Conservation (phyloP, 306 rosid species). For the Cucumis melo region DNA sequence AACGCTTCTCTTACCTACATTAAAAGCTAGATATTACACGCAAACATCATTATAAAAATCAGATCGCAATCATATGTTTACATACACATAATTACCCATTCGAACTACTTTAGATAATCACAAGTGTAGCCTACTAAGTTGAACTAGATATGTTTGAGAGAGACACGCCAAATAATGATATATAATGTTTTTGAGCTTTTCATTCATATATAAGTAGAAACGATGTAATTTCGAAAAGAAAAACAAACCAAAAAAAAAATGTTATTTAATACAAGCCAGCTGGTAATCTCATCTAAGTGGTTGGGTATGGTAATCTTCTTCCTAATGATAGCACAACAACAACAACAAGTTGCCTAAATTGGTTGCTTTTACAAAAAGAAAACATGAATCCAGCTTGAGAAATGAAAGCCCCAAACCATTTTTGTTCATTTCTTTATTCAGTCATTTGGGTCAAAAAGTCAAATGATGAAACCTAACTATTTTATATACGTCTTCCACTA, state of each 20-base stretch:
- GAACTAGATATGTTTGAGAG: neutral
- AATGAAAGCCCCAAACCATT: neutral
- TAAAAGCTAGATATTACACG: neutral
- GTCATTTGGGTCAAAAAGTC: neutral
- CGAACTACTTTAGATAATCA: neutral
- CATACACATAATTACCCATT: neutral
- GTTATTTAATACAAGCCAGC: neutral
- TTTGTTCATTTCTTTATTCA: neutral
- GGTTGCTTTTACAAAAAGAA: neutral
- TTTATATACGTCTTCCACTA: neutral
- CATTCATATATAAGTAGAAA: neutral
- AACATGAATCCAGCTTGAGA: conserved; percentile 4
- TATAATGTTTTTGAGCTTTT: neutral
- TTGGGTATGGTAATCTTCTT: too few relatives aligned
- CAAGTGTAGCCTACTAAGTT: neutral
- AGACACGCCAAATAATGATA: neutral
- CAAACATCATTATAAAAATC: neutral
- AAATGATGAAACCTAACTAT: neutral
- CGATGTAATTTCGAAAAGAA: neutral
- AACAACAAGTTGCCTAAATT: neutral
- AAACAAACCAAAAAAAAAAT: neutral
- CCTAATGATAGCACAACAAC: neutral
- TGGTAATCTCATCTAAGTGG: neutral
- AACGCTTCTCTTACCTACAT: neutral
- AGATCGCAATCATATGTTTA: neutral